Base-by-base conservation (phyloP, 371 early-diverging fungal species). In the Haplosporangium sp. region DNA sequence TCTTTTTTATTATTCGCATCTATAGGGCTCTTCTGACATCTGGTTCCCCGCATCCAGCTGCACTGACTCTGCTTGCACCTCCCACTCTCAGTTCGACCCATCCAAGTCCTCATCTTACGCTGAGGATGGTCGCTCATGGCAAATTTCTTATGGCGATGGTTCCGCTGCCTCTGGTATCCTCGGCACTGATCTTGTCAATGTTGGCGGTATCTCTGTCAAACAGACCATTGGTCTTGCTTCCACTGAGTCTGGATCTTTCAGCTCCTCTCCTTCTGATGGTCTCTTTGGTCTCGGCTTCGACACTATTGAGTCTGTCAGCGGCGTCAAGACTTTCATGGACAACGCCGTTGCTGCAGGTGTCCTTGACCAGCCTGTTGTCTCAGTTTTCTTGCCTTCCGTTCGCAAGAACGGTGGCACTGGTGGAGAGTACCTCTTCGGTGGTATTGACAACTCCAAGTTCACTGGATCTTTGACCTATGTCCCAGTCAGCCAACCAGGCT, bases 401-500 rank as follows among this genome's bases (percentile, higher is more conserved):
- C 79, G 79, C n/a, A 53, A 34, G 9, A 60, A 60, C 53, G 61
- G 58, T 13, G 74, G 74, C 8, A n/a, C 42, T 3, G 74, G 68
- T 0, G 93, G 91, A 20, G 88, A 89, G 67, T 76, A 91, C 47
- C 87, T 87, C 38, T 85, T 92, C 78, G 91, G 90, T 20, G 91
- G 88, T 7, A 76, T 85, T 17, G 90, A 92, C 71, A 37, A 59
- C 34, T 63, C 86, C 38, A 89, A 88, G 71, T 91, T 85, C 65
- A 83, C 77, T 1, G 91, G 92, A 45, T 68, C 83, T 13, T 39
- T 91, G 37, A 83, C 81, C 40, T 91, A 90, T 38, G 68, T 71
- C 56, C 92, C 93, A 15, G 92, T 98, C 37, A 86, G 86, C 44
- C 89, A 96, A 72, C 92, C 93, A 83, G 77, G 73, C 6, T 83